Evolutionary conservation across 192 early-diverging fungal genomes (phyloP), one percentile per base, ranked within the genome.

Genomic region (Linnemannia exigua): DNA sequence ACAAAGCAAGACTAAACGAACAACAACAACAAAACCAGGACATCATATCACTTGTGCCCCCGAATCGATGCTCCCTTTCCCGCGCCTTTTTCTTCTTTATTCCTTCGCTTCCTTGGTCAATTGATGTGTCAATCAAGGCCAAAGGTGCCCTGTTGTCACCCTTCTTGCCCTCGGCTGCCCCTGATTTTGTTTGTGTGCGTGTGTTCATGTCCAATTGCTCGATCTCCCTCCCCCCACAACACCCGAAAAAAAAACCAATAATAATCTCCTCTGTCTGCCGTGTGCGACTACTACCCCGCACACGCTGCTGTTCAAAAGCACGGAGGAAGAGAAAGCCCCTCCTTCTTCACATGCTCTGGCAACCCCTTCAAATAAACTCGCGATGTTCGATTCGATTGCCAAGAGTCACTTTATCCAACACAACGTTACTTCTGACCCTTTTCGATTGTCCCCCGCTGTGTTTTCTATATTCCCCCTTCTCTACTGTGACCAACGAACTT

Each of bases 401-500:
- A 61, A 61, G 25, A n/a, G 25, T 19, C 25, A n/a, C 54, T 28
- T 76, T 22, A 75, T 46, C 16, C 79, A 44, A 44, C 41, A n/a
- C n/a, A n/a, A n/a, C 41, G 9, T 44, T 9, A 44, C 41, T 44
- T 44, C n/a, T 44, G 41, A 3, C 9, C 41, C 76, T 70, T 73
- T 54, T 25, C 51, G 41, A 2, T 63, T 31, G 25, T n/a, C 58
- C 28, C 31, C 12, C 41, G n/a, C 28, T 63, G 28, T 63, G 25
- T 63, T 7, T 12, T 3, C 58, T 63, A 25, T 25, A 63, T 47
- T 3, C 63, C 35, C 66, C 25, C 36, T 47, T 67, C 71, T 31
- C 44, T 50, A 31, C 7, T 68, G 41, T 44, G 3, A 44, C 20
- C 67, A 20, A 67, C 67, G 20, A 19, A 20, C 22, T 76, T 46